Base-by-base conservation (phyloP, 2,329 filamentous ascomycete species). In the Apiospora marii region DNA sequence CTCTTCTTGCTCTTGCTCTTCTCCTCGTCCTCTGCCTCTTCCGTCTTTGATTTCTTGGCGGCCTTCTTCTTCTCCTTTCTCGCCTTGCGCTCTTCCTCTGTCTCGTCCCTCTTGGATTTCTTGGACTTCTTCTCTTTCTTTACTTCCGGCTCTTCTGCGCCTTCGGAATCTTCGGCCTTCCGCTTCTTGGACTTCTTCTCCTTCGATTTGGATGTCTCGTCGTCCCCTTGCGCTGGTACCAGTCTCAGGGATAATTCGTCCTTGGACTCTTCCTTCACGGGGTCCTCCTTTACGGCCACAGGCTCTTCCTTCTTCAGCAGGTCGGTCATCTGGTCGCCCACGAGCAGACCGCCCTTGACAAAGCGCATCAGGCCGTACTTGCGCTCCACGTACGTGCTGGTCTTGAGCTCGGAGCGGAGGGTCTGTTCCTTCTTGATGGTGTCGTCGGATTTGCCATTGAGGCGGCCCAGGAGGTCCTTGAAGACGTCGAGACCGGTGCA, bases 401-500 rank as follows among this genome's bases (percentile, higher is more conserved):
- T 88, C 85, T 93, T 93, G 58, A 93, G 84, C 78, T 94, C 91
- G 72, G 93, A 89, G 76, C 92, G 87, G 67, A 88, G 88, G 78
- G 90, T 88, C 80, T 91, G 89, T 77, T 96, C 92, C 78, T 91
- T 88, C 81, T 92, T 88, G 48, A 96, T 85, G 68, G 91, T 88
- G n/a, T 85, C 89, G 68, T 96, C 92, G 30, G 89, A 91, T 82
- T 94, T 96, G 69, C 96, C 96, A 82, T 99, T 99, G 72, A 99
- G 84, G 71, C 96, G 88, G 30, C 96, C 95, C 27, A 99, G 85
- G 5, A 99, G 85, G 75, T 94, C 94, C 79, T 95, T 94, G 77
- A 98, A 94, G 24, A 92, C 93, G 80, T 95, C 93, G 49, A 98
- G 87, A 0, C 96, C 96, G 30, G 96, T 97, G 75, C 94, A 90